These are phyloP conservation scores for Scheffersomyces segobiensis DNA, from an alignment of 1,139 yeast species.

Conservation along the genomic window DNA sequence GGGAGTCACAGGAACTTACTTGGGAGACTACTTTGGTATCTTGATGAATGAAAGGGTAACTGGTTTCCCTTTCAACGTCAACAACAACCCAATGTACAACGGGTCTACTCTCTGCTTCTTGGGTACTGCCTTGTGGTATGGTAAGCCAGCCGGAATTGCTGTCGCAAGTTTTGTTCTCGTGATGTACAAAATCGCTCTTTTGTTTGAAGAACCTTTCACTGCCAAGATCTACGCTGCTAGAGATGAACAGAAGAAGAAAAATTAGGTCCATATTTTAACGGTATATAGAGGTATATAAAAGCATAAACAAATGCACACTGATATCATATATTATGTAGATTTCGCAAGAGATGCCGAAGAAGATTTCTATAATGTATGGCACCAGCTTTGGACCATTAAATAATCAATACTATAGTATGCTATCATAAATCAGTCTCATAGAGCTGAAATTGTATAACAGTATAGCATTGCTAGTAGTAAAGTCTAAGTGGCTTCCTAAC, in stretches of 20 bases:
- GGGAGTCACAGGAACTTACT: conserved; percentile 93
- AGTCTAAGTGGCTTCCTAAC: not conserved
- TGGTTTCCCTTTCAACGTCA: conserved; percentile 90
- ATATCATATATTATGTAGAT: too few relatives aligned
- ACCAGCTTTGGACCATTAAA: not conserved
- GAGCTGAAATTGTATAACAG: too few relatives aligned
- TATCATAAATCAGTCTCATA: not conserved
- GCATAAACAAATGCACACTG: not conserved
- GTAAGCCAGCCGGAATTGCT: conserved; percentile 83
- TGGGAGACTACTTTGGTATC: conserved; percentile 97
- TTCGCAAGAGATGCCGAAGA: too few relatives aligned
- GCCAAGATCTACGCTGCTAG: conserved; percentile 79
- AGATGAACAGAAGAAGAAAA: conserved; percentile 31
- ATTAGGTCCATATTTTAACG: not conserved
- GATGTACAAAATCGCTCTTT: conserved; percentile 81
- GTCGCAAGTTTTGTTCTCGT: conserved; percentile 71
- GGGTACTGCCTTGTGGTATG: conserved; percentile 87
- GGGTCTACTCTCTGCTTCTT: conserved; percentile 88
- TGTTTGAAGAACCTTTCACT: conserved; percentile 95
- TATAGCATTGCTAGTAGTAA: not conserved
- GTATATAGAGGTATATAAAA: not conserved
- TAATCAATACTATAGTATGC: not conserved
- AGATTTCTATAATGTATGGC: too few relatives aligned
- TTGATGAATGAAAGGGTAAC: conserved; percentile 88
- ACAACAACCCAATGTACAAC: conserved; percentile 94